Evolutionary conservation across 169 alveolate genomes (phyloP).

Genomic region (Eimeria mitis): DNA sequence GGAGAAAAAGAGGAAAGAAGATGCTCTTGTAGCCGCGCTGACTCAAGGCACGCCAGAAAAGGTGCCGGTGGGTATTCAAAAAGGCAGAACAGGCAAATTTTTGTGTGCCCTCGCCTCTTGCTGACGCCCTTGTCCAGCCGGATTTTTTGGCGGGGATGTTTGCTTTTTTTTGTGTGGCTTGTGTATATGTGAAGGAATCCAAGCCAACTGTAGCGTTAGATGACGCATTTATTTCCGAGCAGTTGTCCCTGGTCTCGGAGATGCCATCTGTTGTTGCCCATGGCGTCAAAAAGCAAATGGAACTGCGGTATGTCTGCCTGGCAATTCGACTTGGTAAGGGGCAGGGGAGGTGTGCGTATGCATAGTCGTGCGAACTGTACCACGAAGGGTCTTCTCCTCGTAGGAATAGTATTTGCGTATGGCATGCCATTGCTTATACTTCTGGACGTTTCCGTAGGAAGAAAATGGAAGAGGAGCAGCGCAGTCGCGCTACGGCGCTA

Average conservation of each 20-base stretch:
- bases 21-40: slow-evolving; percentile 69
- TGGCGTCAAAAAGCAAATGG: slow-evolving; percentile 48
- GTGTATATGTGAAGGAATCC: slow-evolving; percentile 15
- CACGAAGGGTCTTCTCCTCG: neutral
- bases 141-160: neutral
- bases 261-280: slow-evolving; percentile 39
- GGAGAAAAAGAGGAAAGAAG: slow-evolving; percentile 85
- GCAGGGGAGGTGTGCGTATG: neutral
- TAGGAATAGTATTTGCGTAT: neutral
- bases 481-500: slow-evolving; percentile 28
- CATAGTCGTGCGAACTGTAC: neutral
- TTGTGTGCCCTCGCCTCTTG: neutral
- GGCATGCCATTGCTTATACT: neutral
- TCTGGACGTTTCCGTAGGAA: slow-evolving; percentile 19
- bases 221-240: slow-evolving; percentile 33
- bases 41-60: slow-evolving; percentile 11
- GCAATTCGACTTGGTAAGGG: neutral
- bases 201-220: slow-evolving; percentile 50
- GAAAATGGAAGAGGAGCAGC: slow-evolving; percentile 28
- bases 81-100: neutral
- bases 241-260: slow-evolving; percentile 53
- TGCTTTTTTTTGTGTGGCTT: neutral
- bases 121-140: neutral
- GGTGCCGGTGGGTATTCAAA: slow-evolving; percentile 46
- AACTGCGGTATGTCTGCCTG: slow-evolving; percentile 10